Evolutionary conservation across 805 yeast genomes (phyloP), one percentile per base, ranked within the genome.

Genomic region (Cyberlindnera mississippiensis): DNA sequence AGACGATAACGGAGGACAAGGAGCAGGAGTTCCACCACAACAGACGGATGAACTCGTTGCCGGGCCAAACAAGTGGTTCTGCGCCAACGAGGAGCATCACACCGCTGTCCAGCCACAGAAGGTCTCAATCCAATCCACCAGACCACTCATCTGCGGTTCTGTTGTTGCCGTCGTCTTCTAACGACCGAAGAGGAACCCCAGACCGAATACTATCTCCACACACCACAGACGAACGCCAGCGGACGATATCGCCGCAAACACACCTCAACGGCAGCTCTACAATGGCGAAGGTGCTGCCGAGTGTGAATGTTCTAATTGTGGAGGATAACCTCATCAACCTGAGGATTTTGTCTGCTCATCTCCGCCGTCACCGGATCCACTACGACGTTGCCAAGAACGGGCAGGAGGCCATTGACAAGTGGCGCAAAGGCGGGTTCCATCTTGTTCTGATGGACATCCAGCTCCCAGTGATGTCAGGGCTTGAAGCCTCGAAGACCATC

Each of bases 251-350:
- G 14, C 44, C 46, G 2, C 26, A 15, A 2, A 2, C 47, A 11
- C 38, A 35, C 16, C 33, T 28, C 17, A 37, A 45, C 33, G 59
- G 53, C 8, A 51, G 49, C 8, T 48, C 49, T 33, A 62, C 71
- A 14, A 62, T 63, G 56, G 68, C 68, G 14, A 82, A 80, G 40
- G 90, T 93, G 16, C 72, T 91, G 15, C 96, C 97, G 0, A 85
- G 88, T 47, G 82, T 93, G 32, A 87, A 88, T 32, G 96, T 93
- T 1, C 66, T 93, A 39, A 90, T 93, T 31, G 99, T 93, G 9
- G 99, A 93, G 62, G 99, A 93, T 69, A 93, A 93, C 63, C 82
- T 89, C 28, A 90, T 93, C 56, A 93, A 93, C 64, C 95, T 87
- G 65, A 85, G 86, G 37, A 90, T 93, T 71, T 71, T 93, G 60